Evolutionary conservation across 352 stramenopile genomes (phyloP).

Genomic region (Globisporangium canariense): DNA sequence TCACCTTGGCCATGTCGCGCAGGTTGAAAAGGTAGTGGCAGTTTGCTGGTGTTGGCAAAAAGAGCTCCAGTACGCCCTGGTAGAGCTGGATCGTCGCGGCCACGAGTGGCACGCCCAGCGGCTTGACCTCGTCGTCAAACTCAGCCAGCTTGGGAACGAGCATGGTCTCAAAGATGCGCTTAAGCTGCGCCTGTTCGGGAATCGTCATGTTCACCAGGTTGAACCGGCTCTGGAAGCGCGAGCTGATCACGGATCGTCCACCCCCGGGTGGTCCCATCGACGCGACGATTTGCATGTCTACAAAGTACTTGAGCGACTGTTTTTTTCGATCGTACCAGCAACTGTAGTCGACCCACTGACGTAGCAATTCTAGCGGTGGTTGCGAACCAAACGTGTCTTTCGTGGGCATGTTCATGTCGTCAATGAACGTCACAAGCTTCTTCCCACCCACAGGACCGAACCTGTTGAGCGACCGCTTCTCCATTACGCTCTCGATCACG

Average conservation of each 20-base stretch:
- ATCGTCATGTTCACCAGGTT: conserved; percentile 91
- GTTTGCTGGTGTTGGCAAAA: conserved; percentile 87
- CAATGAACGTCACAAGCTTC: conserved; percentile 90
- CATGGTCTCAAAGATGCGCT: conserved; percentile 89
- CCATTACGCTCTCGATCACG: conserved; percentile 90
- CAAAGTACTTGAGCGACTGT: conserved; percentile 88
- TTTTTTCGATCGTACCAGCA: conserved; percentile 93
- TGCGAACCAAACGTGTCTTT: conserved; percentile 91
- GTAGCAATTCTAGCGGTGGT: conserved; percentile 86
- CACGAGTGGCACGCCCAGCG: conserved; percentile 63
- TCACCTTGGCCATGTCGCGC: conserved; percentile 86
- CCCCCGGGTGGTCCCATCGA: conserved; percentile 87
- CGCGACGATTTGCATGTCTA: conserved; percentile 89
- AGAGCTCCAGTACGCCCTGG: conserved; percentile 76
- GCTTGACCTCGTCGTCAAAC: conserved; percentile 89
- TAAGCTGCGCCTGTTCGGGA: conserved; percentile 75
- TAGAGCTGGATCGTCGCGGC: conserved; percentile 86
- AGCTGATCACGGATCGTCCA: conserved; percentile 86
- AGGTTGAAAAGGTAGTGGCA: conserved; percentile 90
- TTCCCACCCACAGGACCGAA: conserved; percentile 87
- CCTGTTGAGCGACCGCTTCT: conserved; percentile 87
- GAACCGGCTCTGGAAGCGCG: conserved; percentile 89
- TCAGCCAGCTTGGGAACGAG: conserved; percentile 79
- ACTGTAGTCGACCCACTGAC: conserved; percentile 91
- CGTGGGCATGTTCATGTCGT: conserved; percentile 92